Conservation (phyloP, 2,329 filamentous ascomycete genomes). For the Coniochaeta sp. region DNA sequence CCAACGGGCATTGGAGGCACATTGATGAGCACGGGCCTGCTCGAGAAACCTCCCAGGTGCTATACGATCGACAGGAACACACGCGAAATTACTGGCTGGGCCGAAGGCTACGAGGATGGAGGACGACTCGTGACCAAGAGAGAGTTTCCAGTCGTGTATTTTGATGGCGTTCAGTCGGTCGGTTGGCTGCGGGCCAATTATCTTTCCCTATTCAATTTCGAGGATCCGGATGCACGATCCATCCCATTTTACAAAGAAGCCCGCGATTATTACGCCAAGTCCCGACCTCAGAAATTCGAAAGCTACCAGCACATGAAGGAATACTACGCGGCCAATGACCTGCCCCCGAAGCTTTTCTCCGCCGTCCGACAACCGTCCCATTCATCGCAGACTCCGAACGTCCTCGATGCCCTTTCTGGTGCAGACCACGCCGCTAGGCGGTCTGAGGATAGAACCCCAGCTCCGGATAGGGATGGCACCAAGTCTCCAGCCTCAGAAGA, state of each 20-base stretch:
- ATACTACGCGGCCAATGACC: not conserved
- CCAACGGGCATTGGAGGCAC: conserved; percentile 19
- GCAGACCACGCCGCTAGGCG: not conserved
- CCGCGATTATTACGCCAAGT: conserved; percentile 6
- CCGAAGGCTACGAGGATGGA: conserved; percentile 25
- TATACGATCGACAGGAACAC: conserved; percentile 21
- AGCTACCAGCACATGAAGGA: conserved; percentile 2
- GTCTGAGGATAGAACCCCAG: not conserved
- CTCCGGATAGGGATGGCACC: not conserved
- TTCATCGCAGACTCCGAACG: not conserved
- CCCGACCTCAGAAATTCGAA: not conserved
- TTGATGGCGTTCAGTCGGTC: conserved; percentile 19
- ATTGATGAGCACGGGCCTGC: conserved; percentile 21
- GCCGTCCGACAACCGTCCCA: not conserved
- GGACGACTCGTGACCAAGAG: conserved; percentile 22
- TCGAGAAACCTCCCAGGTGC: conserved; percentile 23
- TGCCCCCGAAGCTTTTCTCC: not conserved
- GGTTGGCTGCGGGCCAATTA: conserved; percentile 16
- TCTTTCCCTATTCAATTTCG: conserved; percentile 13
- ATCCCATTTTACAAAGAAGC: conserved; percentile 12
- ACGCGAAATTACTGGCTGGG: conserved; percentile 26
- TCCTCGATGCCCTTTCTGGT: not conserved
- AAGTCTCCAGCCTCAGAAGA: not conserved
- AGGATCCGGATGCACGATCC: conserved; percentile 5
- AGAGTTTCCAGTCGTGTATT: conserved; percentile 32